Conservation (phyloP, 1,139 yeast genomes). For the Hemisphaericaspora subhashii region DNA sequence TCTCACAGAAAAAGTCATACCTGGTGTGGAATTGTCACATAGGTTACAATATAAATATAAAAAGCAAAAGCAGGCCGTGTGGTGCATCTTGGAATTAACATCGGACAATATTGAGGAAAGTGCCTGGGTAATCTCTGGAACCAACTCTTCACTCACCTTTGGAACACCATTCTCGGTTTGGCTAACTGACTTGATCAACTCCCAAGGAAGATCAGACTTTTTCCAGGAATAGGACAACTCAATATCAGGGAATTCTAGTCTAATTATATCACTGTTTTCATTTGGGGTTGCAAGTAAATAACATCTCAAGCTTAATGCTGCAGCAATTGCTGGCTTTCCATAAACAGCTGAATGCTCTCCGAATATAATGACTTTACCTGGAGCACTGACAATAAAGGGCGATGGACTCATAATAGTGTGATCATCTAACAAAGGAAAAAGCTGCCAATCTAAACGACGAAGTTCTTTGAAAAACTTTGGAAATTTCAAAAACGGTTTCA, state of each 20-base stretch:
- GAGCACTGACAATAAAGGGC: constrained; percentile 83
- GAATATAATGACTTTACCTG: constrained; percentile 93
- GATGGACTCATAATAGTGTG: not conserved
- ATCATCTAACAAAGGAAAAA: no score
- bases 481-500: no score
- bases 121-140: constrained; percentile 57
- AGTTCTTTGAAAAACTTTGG: not conserved
- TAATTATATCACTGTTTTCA: constrained; percentile 40
- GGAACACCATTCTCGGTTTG: constrained; percentile 27
- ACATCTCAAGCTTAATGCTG: constrained; percentile 80
- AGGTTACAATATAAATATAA: constrained; percentile 70
- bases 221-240: constrained; percentile 64
- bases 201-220: constrained; percentile 62
- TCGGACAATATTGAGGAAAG: constrained; percentile 45
- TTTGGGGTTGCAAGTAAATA: constrained; percentile 62
- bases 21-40: constrained; percentile 48
- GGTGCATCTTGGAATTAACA: constrained; percentile 58
- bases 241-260: constrained; percentile 83
- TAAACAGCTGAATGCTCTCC: constrained; percentile 98
- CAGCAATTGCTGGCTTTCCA: constrained; percentile 90
- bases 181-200: constrained; percentile 27
- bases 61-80: constrained; percentile 84
- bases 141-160: constrained; percentile 52
- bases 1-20: constrained; percentile 63
- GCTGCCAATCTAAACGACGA: not conserved